Evolutionary conservation across 345 rosid species (phyloP).

Genomic region (Odontarrhena argentea): DNA sequence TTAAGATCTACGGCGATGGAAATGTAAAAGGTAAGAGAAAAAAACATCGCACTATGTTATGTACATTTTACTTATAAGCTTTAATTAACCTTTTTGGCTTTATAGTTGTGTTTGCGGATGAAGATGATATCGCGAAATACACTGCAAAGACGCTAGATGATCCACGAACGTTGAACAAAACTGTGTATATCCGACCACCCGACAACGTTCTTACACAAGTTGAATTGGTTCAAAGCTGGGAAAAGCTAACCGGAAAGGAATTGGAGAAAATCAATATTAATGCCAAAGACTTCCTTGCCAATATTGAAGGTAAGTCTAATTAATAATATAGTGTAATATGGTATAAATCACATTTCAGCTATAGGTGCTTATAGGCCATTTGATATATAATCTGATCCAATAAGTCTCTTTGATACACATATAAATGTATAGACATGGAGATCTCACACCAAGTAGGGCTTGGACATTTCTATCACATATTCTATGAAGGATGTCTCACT

Average conservation of each 20-base stretch:
- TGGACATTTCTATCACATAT: conserved; percentile 83
- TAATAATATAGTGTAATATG: too few species aligned
- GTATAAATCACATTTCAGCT: too few species aligned
- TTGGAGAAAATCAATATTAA: conserved; percentile 51
- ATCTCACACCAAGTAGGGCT: conserved; percentile 53
- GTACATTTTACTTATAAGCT: too few species aligned
- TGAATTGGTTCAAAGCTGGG: conserved; percentile 66
- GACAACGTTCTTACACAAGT: conserved; percentile 64
- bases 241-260: conserved; percentile 52
- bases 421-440: conserved; percentile 31
- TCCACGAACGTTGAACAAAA: conserved; percentile 67
- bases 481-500: conserved; percentile 78
- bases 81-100: too few species aligned
- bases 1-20: conserved; percentile 66
- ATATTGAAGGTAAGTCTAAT: conserved; percentile 46
- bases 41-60: too few species aligned
- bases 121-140: conserved; percentile 68
- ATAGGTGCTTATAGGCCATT: not conserved
- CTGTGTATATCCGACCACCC: conserved; percentile 60
- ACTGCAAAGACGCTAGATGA: conserved; percentile 66
- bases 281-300: conserved; percentile 53
- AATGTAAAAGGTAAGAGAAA: conserved; percentile 59
- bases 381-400: not conserved
- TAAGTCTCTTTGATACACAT: not conserved
- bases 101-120: conserved; percentile 55